These are phyloP conservation scores for Corallochytrium limacisporum DNA, from an alignment of 78 protist species.

Conservation along the genomic window DNA sequence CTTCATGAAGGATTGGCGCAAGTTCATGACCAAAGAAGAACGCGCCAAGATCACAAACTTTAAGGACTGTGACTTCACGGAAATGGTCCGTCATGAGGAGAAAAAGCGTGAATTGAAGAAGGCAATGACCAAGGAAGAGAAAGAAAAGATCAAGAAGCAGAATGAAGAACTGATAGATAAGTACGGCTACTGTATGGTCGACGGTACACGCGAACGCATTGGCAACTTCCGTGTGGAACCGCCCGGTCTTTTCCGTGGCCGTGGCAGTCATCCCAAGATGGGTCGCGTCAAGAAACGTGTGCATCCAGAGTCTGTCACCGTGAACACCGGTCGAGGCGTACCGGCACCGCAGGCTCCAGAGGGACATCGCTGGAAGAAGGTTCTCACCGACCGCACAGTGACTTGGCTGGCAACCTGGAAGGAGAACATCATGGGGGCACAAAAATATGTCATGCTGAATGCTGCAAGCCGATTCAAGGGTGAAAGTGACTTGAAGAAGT, in stretches of 20 bases:
- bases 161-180: constrained; percentile 40
- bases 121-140: constrained; percentile 52
- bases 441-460: constrained; percentile 61
- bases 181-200: constrained; percentile 61
- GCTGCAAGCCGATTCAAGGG: constrained; percentile 63
- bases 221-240: constrained; percentile 94
- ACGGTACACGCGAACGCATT: constrained; percentile 77
- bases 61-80: constrained; percentile 58
- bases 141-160: constrained; percentile 29
- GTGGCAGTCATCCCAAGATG: constrained; percentile 95
- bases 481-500: constrained; percentile 79
- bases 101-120: constrained; percentile 36
- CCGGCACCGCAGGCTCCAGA: constrained; percentile 69
- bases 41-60: background rate
- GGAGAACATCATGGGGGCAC: constrained; percentile 49
- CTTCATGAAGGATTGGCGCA: constrained; percentile 47
- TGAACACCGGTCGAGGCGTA: constrained; percentile 78
- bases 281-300: constrained; percentile 85
- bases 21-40: background rate
- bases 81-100: constrained; percentile 37
- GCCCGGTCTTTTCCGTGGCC: constrained; percentile 97
- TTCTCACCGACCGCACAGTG: background rate
- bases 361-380: constrained; percentile 52
- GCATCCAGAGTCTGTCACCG: constrained; percentile 83
- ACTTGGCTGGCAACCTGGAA: constrained; percentile 93